Conservation (phyloP, 345 rosid species). For the Murraya paniculata region DNA sequence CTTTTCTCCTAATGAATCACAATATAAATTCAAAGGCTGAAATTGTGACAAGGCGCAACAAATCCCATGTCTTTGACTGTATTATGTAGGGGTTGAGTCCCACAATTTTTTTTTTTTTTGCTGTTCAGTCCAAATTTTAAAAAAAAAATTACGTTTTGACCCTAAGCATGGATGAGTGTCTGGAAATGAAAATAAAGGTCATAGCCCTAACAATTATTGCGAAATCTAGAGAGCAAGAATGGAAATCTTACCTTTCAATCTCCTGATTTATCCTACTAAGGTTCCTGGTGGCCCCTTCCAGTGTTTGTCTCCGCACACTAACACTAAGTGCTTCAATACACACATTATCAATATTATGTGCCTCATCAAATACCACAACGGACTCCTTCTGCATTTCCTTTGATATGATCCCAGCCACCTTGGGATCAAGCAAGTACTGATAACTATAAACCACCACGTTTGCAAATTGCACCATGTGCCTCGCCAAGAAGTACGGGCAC, state of each 20-base stretch:
- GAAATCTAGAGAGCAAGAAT: neutral
- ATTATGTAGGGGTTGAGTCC: neutral
- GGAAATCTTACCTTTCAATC: conserved; percentile 67
- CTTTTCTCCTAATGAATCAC: conserved; percentile 4
- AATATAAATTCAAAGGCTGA: neutral
- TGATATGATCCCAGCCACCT: conserved; percentile 95
- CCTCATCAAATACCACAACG: conserved; percentile 96
- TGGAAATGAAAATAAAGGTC: neutral
- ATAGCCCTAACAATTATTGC: neutral
- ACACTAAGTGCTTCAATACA: conserved; percentile 99
- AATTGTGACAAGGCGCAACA: neutral
- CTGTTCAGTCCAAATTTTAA: neutral
- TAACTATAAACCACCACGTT: conserved; percentile 94
- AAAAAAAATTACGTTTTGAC: neutral
- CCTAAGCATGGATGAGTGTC: neutral
- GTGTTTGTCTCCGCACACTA: conserved; percentile 82
- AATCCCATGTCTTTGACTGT: neutral
- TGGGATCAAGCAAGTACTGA: conserved; percentile 95
- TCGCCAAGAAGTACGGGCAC: conserved; percentile 92
- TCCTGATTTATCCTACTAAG: conserved; percentile 66
- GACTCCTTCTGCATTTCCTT: conserved; percentile 96
- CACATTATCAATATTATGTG: conserved; percentile 94
- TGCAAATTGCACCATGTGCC: conserved; percentile 94
- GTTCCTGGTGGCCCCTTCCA: conserved; percentile 93
- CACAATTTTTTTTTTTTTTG: neutral